These are phyloP conservation scores for Cenococcum geophilum DNA, from an alignment of 495 filamentous ascomycete species.

Conservation along the genomic window DNA sequence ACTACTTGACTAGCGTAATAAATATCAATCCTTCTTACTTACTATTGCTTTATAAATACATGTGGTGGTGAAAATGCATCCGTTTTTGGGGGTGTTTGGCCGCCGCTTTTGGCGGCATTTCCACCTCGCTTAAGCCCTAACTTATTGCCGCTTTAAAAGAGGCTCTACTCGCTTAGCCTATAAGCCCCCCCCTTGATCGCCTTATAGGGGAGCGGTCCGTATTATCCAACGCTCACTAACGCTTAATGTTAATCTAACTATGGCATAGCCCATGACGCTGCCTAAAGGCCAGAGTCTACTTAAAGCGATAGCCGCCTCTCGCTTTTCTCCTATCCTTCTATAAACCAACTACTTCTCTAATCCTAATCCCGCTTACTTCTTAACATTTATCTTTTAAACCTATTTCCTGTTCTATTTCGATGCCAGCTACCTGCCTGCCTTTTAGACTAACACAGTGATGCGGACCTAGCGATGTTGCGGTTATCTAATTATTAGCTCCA, in stretches of 20 bases:
- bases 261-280: background rate
- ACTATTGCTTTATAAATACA: too few species aligned
- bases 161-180: too few species aligned
- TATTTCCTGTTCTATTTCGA: background rate
- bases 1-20: too few species aligned
- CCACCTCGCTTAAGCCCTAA: too few species aligned
- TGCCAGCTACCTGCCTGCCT: background rate
- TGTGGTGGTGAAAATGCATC: too few species aligned
- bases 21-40: too few species aligned
- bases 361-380: background rate
- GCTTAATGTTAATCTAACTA: constrained; percentile 2
- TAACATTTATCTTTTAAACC: background rate
- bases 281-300: constrained; percentile 2
- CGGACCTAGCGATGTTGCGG: background rate
- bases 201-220: background rate
- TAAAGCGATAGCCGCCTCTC: too few species aligned
- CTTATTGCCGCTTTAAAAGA: too few species aligned
- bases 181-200: background rate
- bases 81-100: too few species aligned
- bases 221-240: background rate
- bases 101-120: too few species aligned
- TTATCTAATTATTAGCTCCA: background rate
- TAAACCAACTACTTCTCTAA: background rate
- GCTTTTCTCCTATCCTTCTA: background rate
- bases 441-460: background rate